Evolutionary conservation across 495 filamentous ascomycete genomes (phyloP).

Genomic region (Xylaria acuta): DNA sequence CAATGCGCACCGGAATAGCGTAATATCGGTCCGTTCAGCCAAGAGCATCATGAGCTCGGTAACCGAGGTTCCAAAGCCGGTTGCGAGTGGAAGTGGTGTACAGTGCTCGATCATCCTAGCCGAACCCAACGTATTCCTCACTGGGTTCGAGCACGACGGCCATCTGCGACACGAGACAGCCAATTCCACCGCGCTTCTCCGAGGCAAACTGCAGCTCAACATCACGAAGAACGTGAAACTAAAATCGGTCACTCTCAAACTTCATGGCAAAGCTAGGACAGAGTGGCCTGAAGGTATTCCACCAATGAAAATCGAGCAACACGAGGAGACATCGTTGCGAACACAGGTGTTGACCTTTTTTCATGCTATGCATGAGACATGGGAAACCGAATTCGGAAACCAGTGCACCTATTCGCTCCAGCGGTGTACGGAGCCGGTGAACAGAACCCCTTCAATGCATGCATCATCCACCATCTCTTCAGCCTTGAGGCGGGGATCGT

Average conservation of each 20-base stretch:
- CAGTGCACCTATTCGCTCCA: conserved; percentile 56
- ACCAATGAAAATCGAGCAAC: conserved; percentile 81
- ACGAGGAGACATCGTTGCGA: conserved; percentile 79
- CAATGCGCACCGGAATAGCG: conserved; percentile 47
- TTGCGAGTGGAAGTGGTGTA: conserved; percentile 76
- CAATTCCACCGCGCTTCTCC: conserved; percentile 75
- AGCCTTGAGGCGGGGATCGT: conserved; percentile 34
- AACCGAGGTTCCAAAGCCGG: conserved; percentile 65
- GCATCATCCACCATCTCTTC: conserved; percentile 35
- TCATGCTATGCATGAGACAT: conserved; percentile 68
- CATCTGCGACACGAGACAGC: conserved; percentile 60
- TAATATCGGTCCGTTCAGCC: conserved; percentile 51
- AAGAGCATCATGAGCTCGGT: conserved; percentile 52
- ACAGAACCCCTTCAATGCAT: conserved; percentile 13
- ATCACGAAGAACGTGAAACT: conserved; percentile 92
- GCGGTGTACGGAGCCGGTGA: conserved; percentile 26
- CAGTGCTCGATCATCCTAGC: conserved; percentile 77
- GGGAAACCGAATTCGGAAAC: conserved; percentile 66
- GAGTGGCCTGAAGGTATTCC: conserved; percentile 99
- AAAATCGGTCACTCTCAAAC: conserved; percentile 88
- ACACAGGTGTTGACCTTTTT: conserved; percentile 83
- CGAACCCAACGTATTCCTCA: conserved; percentile 88
- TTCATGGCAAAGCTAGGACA: conserved; percentile 84
- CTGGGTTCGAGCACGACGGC: conserved; percentile 87
- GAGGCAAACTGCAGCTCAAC: conserved; percentile 82